Percentiles rank a stretch among this genome's conserved stretches.
These are phyloP conservation scores for Canavalia ensiformis DNA, from an alignment of 306 rosid genomes.

Conservation along the genomic window DNA sequence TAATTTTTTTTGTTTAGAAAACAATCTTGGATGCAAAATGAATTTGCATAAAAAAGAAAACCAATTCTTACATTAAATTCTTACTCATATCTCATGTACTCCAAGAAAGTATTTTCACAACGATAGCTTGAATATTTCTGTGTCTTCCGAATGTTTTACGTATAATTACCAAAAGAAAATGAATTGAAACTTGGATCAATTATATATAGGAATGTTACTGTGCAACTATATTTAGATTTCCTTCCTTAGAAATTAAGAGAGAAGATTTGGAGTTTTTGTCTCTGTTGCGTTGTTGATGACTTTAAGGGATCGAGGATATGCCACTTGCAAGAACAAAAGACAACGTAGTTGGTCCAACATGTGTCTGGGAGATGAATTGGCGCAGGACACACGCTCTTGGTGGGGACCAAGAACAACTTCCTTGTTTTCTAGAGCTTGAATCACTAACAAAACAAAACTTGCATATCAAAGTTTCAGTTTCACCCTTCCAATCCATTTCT, in stretches of 20 bases:
- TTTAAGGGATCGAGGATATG: background rate
- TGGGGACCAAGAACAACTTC: conserved; percentile 37
- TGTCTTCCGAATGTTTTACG: background rate
- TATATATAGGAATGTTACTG: background rate
- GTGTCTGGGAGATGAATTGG: conserved; percentile 32
- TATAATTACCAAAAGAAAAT: background rate
- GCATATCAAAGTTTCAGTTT: background rate
- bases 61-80: background rate
- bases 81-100: background rate
- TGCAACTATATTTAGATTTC: background rate
- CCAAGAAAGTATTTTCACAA: background rate
- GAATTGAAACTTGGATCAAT: background rate
- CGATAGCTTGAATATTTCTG: background rate
- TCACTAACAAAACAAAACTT: conserved; percentile 26
- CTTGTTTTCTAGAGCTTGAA: conserved; percentile 19
- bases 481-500: conserved; percentile 19
- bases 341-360: conserved; percentile 24
- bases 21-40: background rate
- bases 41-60: background rate
- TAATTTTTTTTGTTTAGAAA: conserved; percentile 9
- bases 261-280: background rate
- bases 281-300: conserved; percentile 29
- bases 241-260: conserved; percentile 22
- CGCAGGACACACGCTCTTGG: conserved; percentile 22
- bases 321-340: conserved; percentile 13